Evolutionary conservation across 2,329 filamentous ascomycete genomes (phyloP).

Genomic region (Anthostomella pinea): DNA sequence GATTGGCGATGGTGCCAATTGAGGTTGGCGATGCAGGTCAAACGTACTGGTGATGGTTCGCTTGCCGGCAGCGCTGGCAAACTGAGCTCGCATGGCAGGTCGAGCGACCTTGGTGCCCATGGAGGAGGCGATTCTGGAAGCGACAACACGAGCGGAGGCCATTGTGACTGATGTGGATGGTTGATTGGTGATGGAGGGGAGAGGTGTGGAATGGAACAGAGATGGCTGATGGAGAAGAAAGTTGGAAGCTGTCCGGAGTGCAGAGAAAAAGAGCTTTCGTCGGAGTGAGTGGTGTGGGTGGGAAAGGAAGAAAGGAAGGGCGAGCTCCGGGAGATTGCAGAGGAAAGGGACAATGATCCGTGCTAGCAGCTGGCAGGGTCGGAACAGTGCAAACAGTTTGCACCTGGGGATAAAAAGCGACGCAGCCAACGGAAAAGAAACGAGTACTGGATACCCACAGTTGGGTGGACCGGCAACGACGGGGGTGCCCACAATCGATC

Average conservation of each 20-base stretch:
- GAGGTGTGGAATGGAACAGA: constrained; percentile 37
- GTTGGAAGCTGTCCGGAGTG: constrained; percentile 22
- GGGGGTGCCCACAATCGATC: constrained; percentile 18
- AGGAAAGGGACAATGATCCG: constrained; percentile 17
- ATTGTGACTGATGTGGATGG: constrained; percentile 62
- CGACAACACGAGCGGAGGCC: constrained; percentile 74
- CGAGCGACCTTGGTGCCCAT: constrained; percentile 77
- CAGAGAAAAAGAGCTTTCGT: constrained; percentile 28
- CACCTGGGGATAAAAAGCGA: constrained; percentile 4
- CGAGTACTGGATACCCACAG: constrained; percentile 4
- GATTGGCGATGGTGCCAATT: constrained; percentile 15
- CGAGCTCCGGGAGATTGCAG: constrained; percentile 30
- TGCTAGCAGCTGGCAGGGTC: constrained; percentile 6
- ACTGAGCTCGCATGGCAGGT: constrained; percentile 65
- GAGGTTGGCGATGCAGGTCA: constrained; percentile 8
- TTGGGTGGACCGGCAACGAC: constrained; percentile 19
- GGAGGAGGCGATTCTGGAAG: constrained; percentile 73
- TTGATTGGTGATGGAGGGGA: constrained; percentile 37
- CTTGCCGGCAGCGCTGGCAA: constrained; percentile 63
- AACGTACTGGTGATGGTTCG: constrained; percentile 72
- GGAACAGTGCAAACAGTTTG: constrained; percentile 2
- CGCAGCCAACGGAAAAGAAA: constrained; percentile 2
- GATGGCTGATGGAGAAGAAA: constrained; percentile 23
- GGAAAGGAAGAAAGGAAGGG: constrained; percentile 29
- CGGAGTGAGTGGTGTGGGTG: constrained; percentile 25